Evolutionary conservation across 2,329 filamentous ascomycete genomes (phyloP).

Genomic region (Dactylonectria macrodidyma): DNA sequence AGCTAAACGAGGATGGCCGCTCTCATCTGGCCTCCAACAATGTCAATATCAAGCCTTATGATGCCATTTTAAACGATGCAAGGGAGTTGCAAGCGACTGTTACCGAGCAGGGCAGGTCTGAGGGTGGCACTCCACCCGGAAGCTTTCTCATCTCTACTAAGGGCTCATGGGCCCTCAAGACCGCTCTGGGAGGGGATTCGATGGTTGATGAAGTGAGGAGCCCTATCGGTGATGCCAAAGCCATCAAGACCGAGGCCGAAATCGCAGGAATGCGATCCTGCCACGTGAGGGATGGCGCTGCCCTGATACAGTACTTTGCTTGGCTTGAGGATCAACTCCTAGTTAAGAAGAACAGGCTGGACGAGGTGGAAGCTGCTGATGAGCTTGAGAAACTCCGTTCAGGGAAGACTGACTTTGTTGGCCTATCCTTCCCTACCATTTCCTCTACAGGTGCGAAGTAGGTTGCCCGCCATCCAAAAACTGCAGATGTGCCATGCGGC

Average conservation of each 20-base stretch:
- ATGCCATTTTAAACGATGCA: slow-evolving; percentile 85
- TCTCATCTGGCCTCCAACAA: slow-evolving; percentile 78
- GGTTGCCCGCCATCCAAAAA: slow-evolving; percentile 47
- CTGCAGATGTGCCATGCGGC: background rate
- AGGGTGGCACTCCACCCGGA: slow-evolving; percentile 52
- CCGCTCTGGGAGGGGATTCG: slow-evolving; percentile 87
- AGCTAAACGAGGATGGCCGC: slow-evolving; percentile 78
- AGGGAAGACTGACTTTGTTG: slow-evolving; percentile 82
- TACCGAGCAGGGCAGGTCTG: slow-evolving; percentile 57
- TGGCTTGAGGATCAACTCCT: slow-evolving; percentile 94
- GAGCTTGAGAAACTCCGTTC: slow-evolving; percentile 85
- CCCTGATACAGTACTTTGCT: slow-evolving; percentile 92
- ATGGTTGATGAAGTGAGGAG: slow-evolving; percentile 90
- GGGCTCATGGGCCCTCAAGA: slow-evolving; percentile 92
- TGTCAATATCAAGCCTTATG: slow-evolving; percentile 86
- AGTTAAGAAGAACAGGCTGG: slow-evolving; percentile 79
- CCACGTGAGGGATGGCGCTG: slow-evolving; percentile 93
- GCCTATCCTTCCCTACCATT: slow-evolving; percentile 95
- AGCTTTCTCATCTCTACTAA: slow-evolving; percentile 91
- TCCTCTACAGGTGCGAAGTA: slow-evolving; percentile 89
- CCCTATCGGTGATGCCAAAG: slow-evolving; percentile 91
- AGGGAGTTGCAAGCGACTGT: slow-evolving; percentile 65
- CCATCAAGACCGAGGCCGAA: slow-evolving; percentile 92
- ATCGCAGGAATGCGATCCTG: slow-evolving; percentile 94
- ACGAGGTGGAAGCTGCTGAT: slow-evolving; percentile 93